Evolutionary conservation across 75 land plant species (phyloP), one percentile per base, ranked within the genome.

Genomic region (Adiantum capillusveneris): DNA sequence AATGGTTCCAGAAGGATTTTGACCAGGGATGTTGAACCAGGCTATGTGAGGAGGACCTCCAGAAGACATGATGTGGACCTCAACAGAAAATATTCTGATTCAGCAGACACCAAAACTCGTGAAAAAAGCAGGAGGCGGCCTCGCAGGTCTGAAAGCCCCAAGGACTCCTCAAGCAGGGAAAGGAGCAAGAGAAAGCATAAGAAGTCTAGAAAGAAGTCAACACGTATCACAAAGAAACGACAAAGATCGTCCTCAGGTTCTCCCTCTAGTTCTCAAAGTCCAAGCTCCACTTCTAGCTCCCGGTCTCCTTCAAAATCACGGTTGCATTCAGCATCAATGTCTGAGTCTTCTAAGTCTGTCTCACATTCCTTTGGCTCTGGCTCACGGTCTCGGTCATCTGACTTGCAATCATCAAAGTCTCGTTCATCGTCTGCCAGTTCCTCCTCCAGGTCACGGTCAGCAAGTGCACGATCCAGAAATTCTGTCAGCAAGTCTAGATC

Each of bases 261-360:
- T 17, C 6, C 5, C 19, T 53, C 65, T 63, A 12, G 17, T 53
- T 63, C 65, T 20, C 42, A 11, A 12, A 22, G 57, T 63, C 37
- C 64, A 25, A 64, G 36, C 16, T 68, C 81, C 6, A 42, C 7
- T 56, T 78, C 76, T 25, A n/a, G 11, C 37, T 73, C 65, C 6
- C 43, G 31, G 12, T 60, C 71, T 20, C 25, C 11, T 17, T 60
- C 71, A 2, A 29, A 52, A 64, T 37, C 67, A 1, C 30, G 59
- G 19, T 63, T 57, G 1, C 50, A 17, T 16, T 79, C 74, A 29
- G 36, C 64, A 44, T 68, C 76, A 61, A 61, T 48, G 24, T 65
- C 69, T 3, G 29, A 20, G 11, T 65, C 66, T 25, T 71, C 65
- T 41, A 5, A 24, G 2, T 30, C 31, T 5, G 9, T 5, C 1